phyloP scores from a whole-genome alignment of 2,329 filamentous ascomycete genomes.

The Fusarium incarnatum region DNA sequence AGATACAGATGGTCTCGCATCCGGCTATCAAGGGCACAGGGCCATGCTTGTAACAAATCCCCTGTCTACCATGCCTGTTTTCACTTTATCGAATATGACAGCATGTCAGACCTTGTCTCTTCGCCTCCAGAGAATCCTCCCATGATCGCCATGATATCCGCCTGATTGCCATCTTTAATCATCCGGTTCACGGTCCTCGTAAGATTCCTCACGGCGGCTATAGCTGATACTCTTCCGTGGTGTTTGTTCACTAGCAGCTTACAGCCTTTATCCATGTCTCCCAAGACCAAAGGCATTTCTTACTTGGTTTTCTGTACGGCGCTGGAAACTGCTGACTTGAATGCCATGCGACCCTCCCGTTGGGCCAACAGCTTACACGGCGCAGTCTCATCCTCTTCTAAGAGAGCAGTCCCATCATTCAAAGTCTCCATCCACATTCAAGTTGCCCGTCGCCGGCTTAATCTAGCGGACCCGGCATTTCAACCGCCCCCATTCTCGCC shows the following conservation, averaged over 20 bases:
- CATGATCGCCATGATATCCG: constrained; percentile 32
- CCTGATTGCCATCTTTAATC: constrained; percentile 39
- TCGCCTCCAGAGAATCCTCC: constrained; percentile 20
- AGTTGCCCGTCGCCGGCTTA: constrained; percentile 35
- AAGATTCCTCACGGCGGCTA: constrained; percentile 2
- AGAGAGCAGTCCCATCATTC: constrained; percentile 3
- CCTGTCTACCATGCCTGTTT: constrained; percentile 10
- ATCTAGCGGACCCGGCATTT: constrained; percentile 37
- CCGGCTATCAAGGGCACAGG: constrained; percentile 26
- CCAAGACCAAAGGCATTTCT: constrained; percentile 9
- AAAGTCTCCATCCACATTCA: constrained; percentile 13
- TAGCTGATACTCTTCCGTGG: not conserved
- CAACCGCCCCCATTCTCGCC: constrained; percentile 22
- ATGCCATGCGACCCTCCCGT: constrained; percentile 40
- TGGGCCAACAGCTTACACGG: constrained; percentile 18
- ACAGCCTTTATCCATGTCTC: not conserved
- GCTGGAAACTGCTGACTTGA: constrained; percentile 44
- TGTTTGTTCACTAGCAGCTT: not conserved
- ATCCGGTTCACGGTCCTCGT: constrained; percentile 37
- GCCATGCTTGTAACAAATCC: constrained; percentile 15
- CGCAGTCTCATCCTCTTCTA: constrained; percentile 17
- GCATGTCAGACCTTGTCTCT: constrained; percentile 36
- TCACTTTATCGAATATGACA: constrained; percentile 28
- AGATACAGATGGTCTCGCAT: constrained; percentile 35
- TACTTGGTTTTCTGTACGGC: constrained; percentile 6